Evolutionary conservation across 2,329 filamentous ascomycete genomes (phyloP), one percentile per base, ranked within the genome.

Genomic region (Mollisiaceae sp.): DNA sequence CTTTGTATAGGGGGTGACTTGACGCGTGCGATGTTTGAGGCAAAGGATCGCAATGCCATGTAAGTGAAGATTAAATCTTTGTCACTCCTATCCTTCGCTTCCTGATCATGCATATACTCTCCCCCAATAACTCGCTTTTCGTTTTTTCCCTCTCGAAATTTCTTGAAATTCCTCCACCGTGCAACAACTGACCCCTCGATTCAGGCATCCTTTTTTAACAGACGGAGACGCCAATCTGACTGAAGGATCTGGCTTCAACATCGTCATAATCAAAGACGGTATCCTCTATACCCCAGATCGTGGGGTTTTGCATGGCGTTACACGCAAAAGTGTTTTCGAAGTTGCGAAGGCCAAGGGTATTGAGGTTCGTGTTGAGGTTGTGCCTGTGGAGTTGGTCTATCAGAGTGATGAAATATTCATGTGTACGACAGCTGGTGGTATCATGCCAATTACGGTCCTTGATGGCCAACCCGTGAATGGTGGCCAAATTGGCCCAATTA

Each of bases 391-490:
- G 15, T 11, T 76, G 41, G 77, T 74, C 0, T 84, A 83, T 56
- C 59, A 78, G 8, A 73, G 75, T 0, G 82, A 85, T 63, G 83
- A 85, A 74, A 77, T 84, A 4, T 79, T 85, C 36, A 83, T 84
- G 82, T 83, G 78, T 65, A 85, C 82, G 0, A 85, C 83, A 15
- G 82, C 83, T 0, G 83, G 83, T 1, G 83, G 83, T 0, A 78
- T 85, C 20, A 85, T 85, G 82, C 82, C 82, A 0, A 83, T 85
- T 32, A 83, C 81, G 0, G 65, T 61, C 0, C 72, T 85, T 2
- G 83, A 85, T 69, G 82, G 78, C 0, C 68, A 77, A 60, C 75
- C 76, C 0, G 73, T 85, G 0, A 77, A 75, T 1, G 75, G 75
- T 62, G 82, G 82, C 0, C 77, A 79, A 69, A 63, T 83, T 32